These are phyloP conservation scores for Calonectria fujianensis DNA, from an alignment of 2,329 filamentous ascomycete species.

Conservation along the genomic window DNA sequence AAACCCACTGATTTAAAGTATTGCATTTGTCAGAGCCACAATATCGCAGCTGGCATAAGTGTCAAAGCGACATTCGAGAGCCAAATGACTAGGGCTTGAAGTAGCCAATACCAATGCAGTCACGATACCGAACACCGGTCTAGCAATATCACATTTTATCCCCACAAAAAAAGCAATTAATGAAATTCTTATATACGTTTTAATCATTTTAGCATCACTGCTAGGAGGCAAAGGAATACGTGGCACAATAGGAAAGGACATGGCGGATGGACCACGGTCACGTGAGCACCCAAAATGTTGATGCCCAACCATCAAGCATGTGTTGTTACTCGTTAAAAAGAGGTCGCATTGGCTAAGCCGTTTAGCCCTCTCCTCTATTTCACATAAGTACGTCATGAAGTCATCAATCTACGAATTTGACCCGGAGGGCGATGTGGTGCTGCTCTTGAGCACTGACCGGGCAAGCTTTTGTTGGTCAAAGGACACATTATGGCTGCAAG, in stretches of 20 bases:
- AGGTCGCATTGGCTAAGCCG: background rate
- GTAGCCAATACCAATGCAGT: background rate
- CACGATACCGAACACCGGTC: background rate
- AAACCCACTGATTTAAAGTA: background rate
- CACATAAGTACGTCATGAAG: background rate
- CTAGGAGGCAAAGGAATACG: background rate
- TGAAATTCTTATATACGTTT: background rate
- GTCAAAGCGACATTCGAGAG: background rate
- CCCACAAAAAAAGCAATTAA: background rate
- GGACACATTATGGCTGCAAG: conserved; percentile 8
- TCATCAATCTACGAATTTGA: conserved; percentile 2
- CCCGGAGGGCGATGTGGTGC: conserved; percentile 1
- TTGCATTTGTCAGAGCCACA: background rate
- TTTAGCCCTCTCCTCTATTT: background rate
- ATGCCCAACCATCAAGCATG: background rate
- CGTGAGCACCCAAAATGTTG: conserved; percentile 2
- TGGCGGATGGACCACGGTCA: background rate
- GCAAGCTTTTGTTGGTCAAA: conserved; percentile 3
- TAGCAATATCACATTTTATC: background rate
- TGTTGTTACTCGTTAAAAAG: background rate
- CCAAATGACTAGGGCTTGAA: background rate
- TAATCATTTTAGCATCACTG: background rate
- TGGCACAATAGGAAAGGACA: background rate
- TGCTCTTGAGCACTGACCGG: background rate
- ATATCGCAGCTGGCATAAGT: background rate